These are phyloP conservation scores for Tylopilus rubrobrunneus DNA, from an alignment of 768 basidiomycete species.

Conservation along the genomic window DNA sequence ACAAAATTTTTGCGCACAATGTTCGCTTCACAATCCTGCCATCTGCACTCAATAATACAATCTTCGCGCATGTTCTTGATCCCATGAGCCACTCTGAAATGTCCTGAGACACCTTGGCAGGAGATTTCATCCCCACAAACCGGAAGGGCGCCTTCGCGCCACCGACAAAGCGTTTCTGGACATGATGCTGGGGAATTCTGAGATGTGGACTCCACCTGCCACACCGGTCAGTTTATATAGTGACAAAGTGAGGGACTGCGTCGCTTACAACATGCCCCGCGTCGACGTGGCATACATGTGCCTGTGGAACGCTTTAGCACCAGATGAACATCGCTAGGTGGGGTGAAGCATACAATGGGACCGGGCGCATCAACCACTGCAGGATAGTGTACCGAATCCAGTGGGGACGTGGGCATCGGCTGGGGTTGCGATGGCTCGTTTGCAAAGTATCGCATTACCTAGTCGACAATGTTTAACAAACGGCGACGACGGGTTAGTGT, in stretches of 20 bases:
- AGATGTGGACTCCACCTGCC: background rate
- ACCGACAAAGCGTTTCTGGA: background rate
- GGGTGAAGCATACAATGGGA: background rate
- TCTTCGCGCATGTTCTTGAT: background rate
- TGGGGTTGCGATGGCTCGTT: background rate
- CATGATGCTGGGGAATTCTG: background rate
- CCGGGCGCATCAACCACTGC: too few species aligned
- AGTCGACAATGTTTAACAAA: background rate
- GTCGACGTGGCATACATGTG: too few species aligned
- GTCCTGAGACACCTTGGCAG: background rate
- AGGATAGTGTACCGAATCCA: too few species aligned
- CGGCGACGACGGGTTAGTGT: background rate
- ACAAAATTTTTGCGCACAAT: background rate
- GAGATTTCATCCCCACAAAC: background rate
- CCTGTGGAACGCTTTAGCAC: background rate
- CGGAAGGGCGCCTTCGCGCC: background rate
- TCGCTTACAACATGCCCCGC: too few species aligned
- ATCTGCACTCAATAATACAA: background rate
- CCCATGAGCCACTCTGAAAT: background rate
- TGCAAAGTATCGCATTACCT: background rate
- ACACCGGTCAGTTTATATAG: background rate
- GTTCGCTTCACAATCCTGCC: background rate
- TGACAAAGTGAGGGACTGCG: background rate
- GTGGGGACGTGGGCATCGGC: background rate
- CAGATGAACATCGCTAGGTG: background rate